Evolutionary conservation across 2,329 filamentous ascomycete genomes (phyloP).

Genomic region (Monilinia fructicola): DNA sequence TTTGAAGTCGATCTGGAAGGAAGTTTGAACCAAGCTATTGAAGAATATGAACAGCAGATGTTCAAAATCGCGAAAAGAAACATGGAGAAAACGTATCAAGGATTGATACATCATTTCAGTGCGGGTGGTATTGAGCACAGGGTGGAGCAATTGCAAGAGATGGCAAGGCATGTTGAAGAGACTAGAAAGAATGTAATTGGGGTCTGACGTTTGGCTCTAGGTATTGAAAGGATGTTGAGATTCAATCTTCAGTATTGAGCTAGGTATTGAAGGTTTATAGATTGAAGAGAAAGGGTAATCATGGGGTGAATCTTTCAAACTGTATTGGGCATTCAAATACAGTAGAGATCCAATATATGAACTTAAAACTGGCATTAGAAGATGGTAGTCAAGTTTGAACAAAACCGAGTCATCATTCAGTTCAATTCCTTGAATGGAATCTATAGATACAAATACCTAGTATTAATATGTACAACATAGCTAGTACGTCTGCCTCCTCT

Average conservation of each 20-base stretch:
- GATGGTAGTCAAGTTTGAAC: too few species aligned
- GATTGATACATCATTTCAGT: slow-evolving; percentile 31
- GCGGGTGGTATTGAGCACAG: slow-evolving; percentile 25
- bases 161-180: neutral
- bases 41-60: slow-evolving; percentile 33
- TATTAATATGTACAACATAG: too few species aligned
- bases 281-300: too few species aligned
- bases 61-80: slow-evolving; percentile 30
- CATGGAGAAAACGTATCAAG: slow-evolving; percentile 30
- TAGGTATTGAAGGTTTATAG: too few species aligned
- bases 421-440: too few species aligned
- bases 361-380: too few species aligned
- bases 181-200: neutral
- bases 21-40: slow-evolving; percentile 25
- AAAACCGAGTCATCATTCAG: too few species aligned
- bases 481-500: too few species aligned
- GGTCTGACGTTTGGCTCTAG: neutral
- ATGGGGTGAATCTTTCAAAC: too few species aligned
- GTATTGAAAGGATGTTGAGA: neutral
- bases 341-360: neutral
- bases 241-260: too few species aligned
- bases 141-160: neutral
- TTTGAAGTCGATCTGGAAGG: slow-evolving; percentile 12
- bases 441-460: too few species aligned
- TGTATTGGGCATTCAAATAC: too few species aligned